A percentile compares a stretch with the other conserved stretches of the same genome.
These are phyloP conservation scores for Vaccinium macrocarpon DNA, from an alignment of 148 eudicot species.

Conservation along the genomic window DNA sequence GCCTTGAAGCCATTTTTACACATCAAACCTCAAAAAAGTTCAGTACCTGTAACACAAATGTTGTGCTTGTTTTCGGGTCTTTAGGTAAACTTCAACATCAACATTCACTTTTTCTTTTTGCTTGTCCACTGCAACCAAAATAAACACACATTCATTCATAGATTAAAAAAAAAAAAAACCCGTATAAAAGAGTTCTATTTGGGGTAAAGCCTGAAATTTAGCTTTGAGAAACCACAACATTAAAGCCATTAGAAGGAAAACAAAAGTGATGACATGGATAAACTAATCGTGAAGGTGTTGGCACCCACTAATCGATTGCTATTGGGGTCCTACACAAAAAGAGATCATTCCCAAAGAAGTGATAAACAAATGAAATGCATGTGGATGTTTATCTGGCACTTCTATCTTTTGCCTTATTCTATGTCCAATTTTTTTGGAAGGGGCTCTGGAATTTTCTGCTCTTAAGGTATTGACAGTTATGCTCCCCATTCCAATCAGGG, in stretches of 20 bases:
- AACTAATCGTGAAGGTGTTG: slow-evolving; percentile 11
- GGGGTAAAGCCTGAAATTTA: not conserved
- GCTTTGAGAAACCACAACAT: not conserved
- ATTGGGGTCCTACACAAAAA: slow-evolving; percentile 6
- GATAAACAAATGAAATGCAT: slow-evolving; percentile 35
- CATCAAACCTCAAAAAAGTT: too few relatives aligned
- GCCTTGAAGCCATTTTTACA: not conserved
- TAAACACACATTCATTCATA: not conserved
- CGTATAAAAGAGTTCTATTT: not conserved
- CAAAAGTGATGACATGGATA: slow-evolving; percentile 4
- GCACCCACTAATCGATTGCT: slow-evolving; percentile 18
- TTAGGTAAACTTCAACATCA: not conserved
- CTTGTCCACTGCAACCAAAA: not conserved
- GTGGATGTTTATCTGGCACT: slow-evolving; percentile 38
- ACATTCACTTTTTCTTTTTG: not conserved
- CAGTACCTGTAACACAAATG: not conserved
- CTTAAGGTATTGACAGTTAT: slow-evolving; percentile 15
- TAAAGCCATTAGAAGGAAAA: not conserved
- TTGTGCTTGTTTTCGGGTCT: not conserved
- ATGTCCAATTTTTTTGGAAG: not conserved
- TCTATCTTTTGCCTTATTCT: slow-evolving; percentile 22
- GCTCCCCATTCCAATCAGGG: slow-evolving; percentile 12
- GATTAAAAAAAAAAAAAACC: not conserved
- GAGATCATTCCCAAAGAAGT: slow-evolving; percentile 20
- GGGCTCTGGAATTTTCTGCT: slow-evolving; percentile 13